Percentiles rank a stretch among this genome's conserved stretches.
Conservation (phyloP, 805 yeast genomes). For the Yarrowia keelungensis region DNA sequence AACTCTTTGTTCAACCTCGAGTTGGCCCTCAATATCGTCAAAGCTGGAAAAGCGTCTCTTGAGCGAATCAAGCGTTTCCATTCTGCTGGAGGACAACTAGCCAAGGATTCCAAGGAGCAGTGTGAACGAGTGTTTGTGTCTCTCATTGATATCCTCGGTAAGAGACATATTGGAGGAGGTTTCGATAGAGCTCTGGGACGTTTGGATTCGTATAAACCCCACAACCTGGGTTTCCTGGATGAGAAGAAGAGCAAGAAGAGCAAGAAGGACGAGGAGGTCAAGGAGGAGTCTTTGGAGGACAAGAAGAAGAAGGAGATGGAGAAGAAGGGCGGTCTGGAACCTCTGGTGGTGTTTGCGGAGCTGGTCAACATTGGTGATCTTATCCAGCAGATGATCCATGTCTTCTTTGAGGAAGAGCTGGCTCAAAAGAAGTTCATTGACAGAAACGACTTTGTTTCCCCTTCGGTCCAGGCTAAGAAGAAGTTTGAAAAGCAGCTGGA, state of each 20-base stretch:
- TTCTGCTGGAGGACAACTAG: conserved; percentile 48
- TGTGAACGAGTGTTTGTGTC: conserved; percentile 72
- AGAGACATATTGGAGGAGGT: conserved; percentile 81
- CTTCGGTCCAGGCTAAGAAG: conserved; percentile 79
- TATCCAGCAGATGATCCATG: conserved; percentile 88
- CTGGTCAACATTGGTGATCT: conserved; percentile 91
- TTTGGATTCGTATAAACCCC: conserved; percentile 74
- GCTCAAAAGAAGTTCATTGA: conserved; percentile 62
- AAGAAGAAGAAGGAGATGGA: conserved; percentile 29
- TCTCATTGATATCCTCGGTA: conserved; percentile 67
- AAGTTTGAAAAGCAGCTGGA: conserved; percentile 82
- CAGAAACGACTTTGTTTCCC: conserved; percentile 78
- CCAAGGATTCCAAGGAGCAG: conserved; percentile 54
- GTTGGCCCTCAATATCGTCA: conserved; percentile 72
- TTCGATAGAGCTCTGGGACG: conserved; percentile 80
- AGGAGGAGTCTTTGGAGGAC: conserved; percentile 2
- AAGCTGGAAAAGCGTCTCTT: conserved; percentile 69
- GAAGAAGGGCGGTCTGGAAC: conserved; percentile 58
- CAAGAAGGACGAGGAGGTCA: conserved; percentile 38
- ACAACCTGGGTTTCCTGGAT: conserved; percentile 40
- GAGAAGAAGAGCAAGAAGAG: conserved; percentile 26
- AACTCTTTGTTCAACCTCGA: conserved; percentile 82
- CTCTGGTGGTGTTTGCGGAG: conserved; percentile 85
- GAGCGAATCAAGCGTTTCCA: conserved; percentile 62
- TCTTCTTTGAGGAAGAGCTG: conserved; percentile 88